These are phyloP conservation scores for Brassica hybrid DNA, from an alignment of 441 rosid genomes.

Conservation along the genomic window DNA sequence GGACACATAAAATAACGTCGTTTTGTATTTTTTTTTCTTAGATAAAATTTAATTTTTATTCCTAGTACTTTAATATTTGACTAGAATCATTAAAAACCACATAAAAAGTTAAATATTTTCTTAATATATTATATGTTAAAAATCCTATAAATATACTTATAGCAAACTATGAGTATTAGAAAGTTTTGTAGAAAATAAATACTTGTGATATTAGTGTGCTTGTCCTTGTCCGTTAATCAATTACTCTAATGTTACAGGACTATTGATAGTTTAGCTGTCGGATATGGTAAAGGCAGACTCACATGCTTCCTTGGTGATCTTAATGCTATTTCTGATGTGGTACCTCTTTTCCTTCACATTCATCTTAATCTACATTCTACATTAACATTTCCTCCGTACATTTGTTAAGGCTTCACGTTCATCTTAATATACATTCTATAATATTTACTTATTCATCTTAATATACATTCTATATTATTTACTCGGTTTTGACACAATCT, in stretches of 20 bases:
- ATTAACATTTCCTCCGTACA: background rate
- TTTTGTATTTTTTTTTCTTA: background rate
- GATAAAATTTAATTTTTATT: background rate
- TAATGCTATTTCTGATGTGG: slow-evolving; percentile 60
- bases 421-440: background rate
- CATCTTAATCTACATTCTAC: background rate
- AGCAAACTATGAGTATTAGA: background rate
- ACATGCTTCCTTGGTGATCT: slow-evolving; percentile 70
- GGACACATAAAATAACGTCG: background rate
- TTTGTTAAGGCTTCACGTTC: background rate
- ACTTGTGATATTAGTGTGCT: background rate
- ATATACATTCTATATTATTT: background rate
- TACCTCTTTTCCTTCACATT: slow-evolving; percentile 27
- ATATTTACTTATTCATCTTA: background rate
- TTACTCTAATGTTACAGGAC: slow-evolving; percentile 55
- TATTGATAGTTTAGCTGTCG: slow-evolving; percentile 76
- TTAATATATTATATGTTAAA: background rate
- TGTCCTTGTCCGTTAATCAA: background rate
- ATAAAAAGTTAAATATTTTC: background rate
- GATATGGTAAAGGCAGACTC: slow-evolving; percentile 78
- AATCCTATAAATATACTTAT: background rate
- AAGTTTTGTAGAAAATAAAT: background rate
- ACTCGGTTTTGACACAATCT: background rate
- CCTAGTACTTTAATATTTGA: background rate
- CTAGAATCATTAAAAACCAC: no score